Evolutionary conservation across 1,139 yeast species (phyloP).

Genomic region (Debaryomyces sp.): DNA sequence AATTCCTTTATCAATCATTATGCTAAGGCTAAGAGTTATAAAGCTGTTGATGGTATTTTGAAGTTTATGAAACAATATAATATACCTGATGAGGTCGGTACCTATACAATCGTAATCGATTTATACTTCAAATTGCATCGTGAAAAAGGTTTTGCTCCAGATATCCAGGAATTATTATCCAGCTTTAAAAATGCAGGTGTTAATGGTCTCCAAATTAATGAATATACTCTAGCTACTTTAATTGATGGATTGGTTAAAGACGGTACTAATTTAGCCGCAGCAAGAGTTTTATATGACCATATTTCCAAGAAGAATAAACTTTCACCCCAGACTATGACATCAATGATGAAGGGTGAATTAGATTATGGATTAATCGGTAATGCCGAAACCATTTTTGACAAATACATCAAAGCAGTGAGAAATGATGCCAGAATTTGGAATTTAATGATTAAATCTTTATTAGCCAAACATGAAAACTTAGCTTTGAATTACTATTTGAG

Average conservation of each 20-base stretch:
- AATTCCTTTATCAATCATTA: slow-evolving; percentile 40
- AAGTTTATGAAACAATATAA: slow-evolving; percentile 39
- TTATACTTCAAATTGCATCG: slow-evolving; percentile 52
- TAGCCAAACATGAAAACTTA: slow-evolving; percentile 35
- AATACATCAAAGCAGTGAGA: slow-evolving; percentile 33
- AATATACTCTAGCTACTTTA: slow-evolving; percentile 54
- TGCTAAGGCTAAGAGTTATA: slow-evolving; percentile 31
- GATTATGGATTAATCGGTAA: slow-evolving; percentile 46
- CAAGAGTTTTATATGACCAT: slow-evolving; percentile 49
- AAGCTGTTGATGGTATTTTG: slow-evolving; percentile 43
- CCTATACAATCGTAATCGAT: slow-evolving; percentile 67
- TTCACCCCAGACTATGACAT: slow-evolving; percentile 50
- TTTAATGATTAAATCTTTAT: slow-evolving; percentile 56
- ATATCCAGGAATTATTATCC: slow-evolving; percentile 40
- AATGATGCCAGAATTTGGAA: slow-evolving; percentile 57
- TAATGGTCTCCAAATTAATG: slow-evolving; percentile 42
- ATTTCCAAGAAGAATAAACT: slow-evolving; percentile 36
- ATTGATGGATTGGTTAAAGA: slow-evolving; percentile 58
- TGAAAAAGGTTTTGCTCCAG: slow-evolving; percentile 48
- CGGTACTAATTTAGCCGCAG: slow-evolving; percentile 51
- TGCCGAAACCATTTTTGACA: slow-evolving; percentile 54
- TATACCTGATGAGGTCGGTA: slow-evolving; percentile 63
- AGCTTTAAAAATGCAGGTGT: slow-evolving; percentile 43
- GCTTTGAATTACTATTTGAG: slow-evolving; percentile 44
- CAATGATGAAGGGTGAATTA: slow-evolving; percentile 63